phyloP scores from a whole-genome alignment of 352 stramenopile species.

The Phytopythium litorale region DNA sequence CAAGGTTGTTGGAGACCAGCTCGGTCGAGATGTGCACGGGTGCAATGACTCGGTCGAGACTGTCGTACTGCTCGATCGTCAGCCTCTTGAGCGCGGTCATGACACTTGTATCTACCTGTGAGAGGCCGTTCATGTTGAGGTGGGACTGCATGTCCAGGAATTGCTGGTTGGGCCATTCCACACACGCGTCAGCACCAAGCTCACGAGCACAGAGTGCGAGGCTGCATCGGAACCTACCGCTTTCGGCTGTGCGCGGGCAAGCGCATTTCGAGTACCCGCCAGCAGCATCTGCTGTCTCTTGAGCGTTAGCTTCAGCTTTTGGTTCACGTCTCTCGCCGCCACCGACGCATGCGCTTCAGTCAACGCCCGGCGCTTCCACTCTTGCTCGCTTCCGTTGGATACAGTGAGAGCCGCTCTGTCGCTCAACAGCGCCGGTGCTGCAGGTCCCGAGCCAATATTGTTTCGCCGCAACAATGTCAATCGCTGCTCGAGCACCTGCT shows the following conservation, averaged over 20 bases:
- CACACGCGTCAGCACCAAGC: not conserved
- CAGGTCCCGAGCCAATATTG: not conserved
- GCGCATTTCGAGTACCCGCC: not conserved
- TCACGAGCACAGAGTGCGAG: not conserved
- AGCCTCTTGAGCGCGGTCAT: conserved; percentile 1
- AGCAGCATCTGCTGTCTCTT: not conserved
- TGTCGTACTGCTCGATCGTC: not conserved
- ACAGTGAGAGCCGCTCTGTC: not conserved
- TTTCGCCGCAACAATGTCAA: not conserved
- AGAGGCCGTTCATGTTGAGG: no score
- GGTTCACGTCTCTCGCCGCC: not conserved
- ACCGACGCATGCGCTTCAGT: not conserved
- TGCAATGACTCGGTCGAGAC: not conserved
- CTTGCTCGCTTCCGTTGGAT: not conserved
- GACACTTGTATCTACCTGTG: not conserved
- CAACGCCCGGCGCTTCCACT: not conserved
- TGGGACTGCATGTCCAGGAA: not conserved
- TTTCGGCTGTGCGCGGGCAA: not conserved
- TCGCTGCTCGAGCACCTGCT: not conserved
- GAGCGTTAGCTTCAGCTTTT: not conserved
- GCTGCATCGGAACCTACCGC: not conserved
- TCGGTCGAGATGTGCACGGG: not conserved
- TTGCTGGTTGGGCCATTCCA: not conserved
- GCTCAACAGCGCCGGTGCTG: not conserved
- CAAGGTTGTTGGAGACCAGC: not conserved